phyloP scores from a whole-genome alignment of 2,329 filamentous ascomycete genomes.

The Hymenoscyphus fructigenus region DNA sequence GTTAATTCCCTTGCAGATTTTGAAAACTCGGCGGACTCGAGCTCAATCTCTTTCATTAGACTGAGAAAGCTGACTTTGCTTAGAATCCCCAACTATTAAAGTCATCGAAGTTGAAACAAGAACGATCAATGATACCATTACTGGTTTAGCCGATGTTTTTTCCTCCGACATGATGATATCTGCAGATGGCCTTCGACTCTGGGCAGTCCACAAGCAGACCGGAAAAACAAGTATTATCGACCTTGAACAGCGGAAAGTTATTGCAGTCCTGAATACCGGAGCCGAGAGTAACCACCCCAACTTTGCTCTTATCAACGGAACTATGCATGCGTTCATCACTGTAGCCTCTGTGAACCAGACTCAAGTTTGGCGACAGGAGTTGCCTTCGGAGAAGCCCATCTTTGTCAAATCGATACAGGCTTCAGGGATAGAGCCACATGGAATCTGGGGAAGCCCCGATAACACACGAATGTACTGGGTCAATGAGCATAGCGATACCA shows the following conservation, averaged over 20 bases:
- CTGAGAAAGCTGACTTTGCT: background rate
- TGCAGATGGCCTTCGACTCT: conserved; percentile 11
- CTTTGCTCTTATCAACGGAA: conserved; percentile 7
- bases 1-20: background rate
- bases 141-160: conserved; percentile 8
- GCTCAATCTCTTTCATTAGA: background rate
- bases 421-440: conserved; percentile 10
- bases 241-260: background rate
- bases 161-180: conserved; percentile 15
- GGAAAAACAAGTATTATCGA: conserved; percentile 10
- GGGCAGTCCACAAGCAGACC: conserved; percentile 11
- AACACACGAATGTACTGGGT: conserved; percentile 11
- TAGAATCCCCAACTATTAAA: conserved; percentile 1
- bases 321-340: conserved; percentile 8
- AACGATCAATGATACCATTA: conserved; percentile 1
- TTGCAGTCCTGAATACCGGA: conserved; percentile 8
- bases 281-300: conserved; percentile 12
- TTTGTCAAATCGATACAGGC: conserved; percentile 10
- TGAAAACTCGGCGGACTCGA: background rate
- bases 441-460: conserved; percentile 14
- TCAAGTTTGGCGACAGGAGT: conserved; percentile 9
- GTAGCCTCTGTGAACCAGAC: conserved; percentile 11
- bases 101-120: conserved; percentile 9
- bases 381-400: background rate
- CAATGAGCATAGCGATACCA: conserved; percentile 12